Base-by-base conservation (phyloP, 2,329 filamentous ascomycete genomes). In the Monilinia fructicola region DNA sequence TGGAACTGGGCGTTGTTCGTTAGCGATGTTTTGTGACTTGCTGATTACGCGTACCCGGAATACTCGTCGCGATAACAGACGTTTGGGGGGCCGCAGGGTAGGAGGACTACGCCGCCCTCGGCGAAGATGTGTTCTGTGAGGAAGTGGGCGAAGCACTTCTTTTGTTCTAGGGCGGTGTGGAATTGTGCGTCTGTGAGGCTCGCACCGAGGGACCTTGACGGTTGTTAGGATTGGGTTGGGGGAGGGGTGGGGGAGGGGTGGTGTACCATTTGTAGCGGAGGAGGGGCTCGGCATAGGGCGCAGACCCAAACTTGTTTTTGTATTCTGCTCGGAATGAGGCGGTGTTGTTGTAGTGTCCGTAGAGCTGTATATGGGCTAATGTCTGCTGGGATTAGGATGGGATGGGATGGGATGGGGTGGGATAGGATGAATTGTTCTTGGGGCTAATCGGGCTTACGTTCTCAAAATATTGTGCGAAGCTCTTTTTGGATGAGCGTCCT, bases 71-170 rank as follows among this genome's bases (percentile, higher is more conserved):
- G 56, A 42, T 69, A 71, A 12, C 31, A 31, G 4, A 67, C 18
- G 11, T 68, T 61, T 28, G 62, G 31, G 40, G 42, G 35, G 4
- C 65, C 69, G 23, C 59, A 67, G 2, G 70, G 70, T 4, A 72
- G 40, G 21, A 72, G 40, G 59, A 73, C 65, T 18, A 72, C 66
- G 1, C 68, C 69, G n/a, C 67, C 67, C 9, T 65, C 18, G 5
- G 11, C 55, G 21, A 73, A 66, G 2, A 72, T 28, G 28, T 67
- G 46, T 11, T 67, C 59, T 48, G 60, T 23, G 2, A 72, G n/a
- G 23, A 71, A 71, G 0, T 55, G 26, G 2, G 64, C 54, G 40
- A 71, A 71, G 6, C 66, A 12, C 14, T 42, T 40, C 60, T 66
- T 69, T 11, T 68, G 55, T 26, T 63, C 2, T 2, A 60, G 52